Evolutionary conservation across 495 filamentous ascomycete species (phyloP).

Genomic region (Xylaria sp.): DNA sequence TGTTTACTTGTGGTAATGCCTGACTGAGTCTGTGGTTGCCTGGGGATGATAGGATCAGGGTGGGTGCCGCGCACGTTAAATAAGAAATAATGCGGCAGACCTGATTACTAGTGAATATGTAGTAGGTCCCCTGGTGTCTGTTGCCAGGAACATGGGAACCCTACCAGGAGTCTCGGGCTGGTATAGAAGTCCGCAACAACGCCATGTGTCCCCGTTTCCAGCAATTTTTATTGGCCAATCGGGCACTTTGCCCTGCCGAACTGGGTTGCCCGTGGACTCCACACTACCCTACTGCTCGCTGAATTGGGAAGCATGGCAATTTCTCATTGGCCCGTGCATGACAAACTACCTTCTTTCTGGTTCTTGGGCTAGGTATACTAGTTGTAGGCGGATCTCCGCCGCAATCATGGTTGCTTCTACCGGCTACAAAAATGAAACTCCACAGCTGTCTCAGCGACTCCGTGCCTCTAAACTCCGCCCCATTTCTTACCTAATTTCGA

Average conservation of each 20-base stretch:
- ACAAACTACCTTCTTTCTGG: not conserved
- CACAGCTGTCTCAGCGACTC: not conserved
- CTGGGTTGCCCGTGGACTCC: not conserved
- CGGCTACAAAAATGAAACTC: not conserved
- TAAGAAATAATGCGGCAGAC: not conserved
- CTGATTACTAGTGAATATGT: not conserved
- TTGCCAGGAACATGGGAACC: not conserved
- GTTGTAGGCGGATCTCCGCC: conserved; percentile 20
- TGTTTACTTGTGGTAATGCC: not conserved
- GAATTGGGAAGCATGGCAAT: conserved; percentile 4
- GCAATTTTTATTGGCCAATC: not conserved
- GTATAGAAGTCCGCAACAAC: conserved; percentile 3
- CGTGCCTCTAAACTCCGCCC: conserved; percentile 8
- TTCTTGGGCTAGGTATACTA: not conserved
- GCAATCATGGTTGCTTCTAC: not conserved
- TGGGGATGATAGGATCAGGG: no score
- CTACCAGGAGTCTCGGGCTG: conserved; percentile 14
- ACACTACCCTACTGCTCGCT: not conserved
- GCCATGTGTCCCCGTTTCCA: not conserved
- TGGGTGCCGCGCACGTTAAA: not conserved
- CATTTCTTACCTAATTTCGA: not conserved
- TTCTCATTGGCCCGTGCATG: conserved; percentile 2
- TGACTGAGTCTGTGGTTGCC: not conserved
- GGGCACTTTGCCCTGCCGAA: not conserved
- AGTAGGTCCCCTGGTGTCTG: no score